A percentile compares a stretch with the other conserved stretches of the same genome.
Conservation (phyloP, 2,329 filamentous ascomycete genomes). For the Penicillium hesseltinei region DNA sequence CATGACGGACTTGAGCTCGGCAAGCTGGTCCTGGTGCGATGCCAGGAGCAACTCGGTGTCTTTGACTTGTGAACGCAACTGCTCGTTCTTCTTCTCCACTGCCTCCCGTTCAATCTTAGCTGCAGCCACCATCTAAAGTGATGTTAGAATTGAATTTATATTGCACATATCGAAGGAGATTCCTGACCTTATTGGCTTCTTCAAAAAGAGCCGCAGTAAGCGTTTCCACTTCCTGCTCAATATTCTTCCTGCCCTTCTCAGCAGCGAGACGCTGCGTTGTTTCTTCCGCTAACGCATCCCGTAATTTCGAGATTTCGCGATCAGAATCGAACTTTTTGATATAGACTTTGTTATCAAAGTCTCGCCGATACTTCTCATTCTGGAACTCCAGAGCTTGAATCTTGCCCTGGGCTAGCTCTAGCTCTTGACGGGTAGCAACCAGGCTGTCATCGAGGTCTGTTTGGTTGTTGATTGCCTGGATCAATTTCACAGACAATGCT, state of each 20-base stretch:
- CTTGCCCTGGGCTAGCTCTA: conserved; percentile 68
- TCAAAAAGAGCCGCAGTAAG: conserved; percentile 93
- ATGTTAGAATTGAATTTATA: conserved; percentile 13
- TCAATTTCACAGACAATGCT: conserved; percentile 87
- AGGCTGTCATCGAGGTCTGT: conserved; percentile 87
- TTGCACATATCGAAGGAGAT: neutral
- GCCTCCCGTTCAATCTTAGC: conserved; percentile 82
- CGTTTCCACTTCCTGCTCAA: conserved; percentile 88
- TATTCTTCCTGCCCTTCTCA: conserved; percentile 79
- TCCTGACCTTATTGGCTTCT: conserved; percentile 79
- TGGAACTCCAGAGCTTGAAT: conserved; percentile 68
- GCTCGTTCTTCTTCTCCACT: conserved; percentile 80
- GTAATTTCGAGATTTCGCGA: conserved; percentile 62
- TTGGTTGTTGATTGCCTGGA: conserved; percentile 96
- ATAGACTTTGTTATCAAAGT: conserved; percentile 71
- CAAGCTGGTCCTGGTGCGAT: conserved; percentile 89
- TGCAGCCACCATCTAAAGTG: conserved; percentile 75
- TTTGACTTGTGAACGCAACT: conserved; percentile 77
- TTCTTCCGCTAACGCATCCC: conserved; percentile 63
- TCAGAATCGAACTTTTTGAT: conserved; percentile 74
- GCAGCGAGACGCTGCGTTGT: conserved; percentile 61
- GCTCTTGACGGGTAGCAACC: conserved; percentile 75
- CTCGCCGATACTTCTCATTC: conserved; percentile 66
- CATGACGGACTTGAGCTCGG: conserved; percentile 88
- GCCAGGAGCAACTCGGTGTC: conserved; percentile 83